Evolutionary conservation across 2,329 filamentous ascomycete genomes (phyloP).

Genomic region (Ophiostoma montium): DNA sequence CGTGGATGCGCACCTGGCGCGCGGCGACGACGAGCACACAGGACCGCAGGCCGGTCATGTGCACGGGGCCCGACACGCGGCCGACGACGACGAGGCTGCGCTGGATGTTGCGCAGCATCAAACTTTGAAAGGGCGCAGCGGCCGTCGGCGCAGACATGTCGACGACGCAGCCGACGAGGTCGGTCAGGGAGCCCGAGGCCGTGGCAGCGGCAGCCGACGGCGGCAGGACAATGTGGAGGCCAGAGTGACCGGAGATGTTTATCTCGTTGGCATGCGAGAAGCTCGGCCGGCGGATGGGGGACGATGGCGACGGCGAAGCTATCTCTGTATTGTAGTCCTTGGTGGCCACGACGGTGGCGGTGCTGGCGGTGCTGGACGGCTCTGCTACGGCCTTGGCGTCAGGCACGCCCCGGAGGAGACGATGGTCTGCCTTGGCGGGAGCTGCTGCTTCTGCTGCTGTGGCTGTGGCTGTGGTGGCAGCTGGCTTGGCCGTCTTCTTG

Average conservation of each 20-base stretch:
- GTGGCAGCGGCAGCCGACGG: conserved; percentile 55
- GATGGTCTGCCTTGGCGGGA: conserved; percentile 26
- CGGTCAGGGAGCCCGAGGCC: conserved; percentile 57
- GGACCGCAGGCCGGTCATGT: conserved; percentile 62
- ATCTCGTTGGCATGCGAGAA: conserved; percentile 49
- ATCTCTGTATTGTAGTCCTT: conserved; percentile 48
- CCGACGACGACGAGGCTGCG: conserved; percentile 65
- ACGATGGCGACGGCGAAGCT: conserved; percentile 20
- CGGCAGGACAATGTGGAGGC: conserved; percentile 66
- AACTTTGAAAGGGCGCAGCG: conserved; percentile 46
- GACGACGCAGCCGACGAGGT: conserved; percentile 57
- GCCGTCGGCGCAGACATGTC: conserved; percentile 58
- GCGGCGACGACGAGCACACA: conserved; percentile 67
- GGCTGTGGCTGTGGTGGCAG: conserved; percentile 11
- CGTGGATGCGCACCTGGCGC: conserved; percentile 87
- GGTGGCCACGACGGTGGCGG: neutral
- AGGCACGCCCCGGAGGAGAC: conserved; percentile 19
- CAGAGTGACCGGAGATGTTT: conserved; percentile 50
- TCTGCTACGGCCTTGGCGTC: neutral
- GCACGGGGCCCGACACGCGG: conserved; percentile 63
- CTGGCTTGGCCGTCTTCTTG: conserved; percentile 28
- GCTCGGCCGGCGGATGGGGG: conserved; percentile 42
- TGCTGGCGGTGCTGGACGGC: neutral
- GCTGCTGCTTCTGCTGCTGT: conserved; percentile 20
- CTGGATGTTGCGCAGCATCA: conserved; percentile 52